Conservation (phyloP, 345 rosid species). For the Alliaria petiolata region DNA sequence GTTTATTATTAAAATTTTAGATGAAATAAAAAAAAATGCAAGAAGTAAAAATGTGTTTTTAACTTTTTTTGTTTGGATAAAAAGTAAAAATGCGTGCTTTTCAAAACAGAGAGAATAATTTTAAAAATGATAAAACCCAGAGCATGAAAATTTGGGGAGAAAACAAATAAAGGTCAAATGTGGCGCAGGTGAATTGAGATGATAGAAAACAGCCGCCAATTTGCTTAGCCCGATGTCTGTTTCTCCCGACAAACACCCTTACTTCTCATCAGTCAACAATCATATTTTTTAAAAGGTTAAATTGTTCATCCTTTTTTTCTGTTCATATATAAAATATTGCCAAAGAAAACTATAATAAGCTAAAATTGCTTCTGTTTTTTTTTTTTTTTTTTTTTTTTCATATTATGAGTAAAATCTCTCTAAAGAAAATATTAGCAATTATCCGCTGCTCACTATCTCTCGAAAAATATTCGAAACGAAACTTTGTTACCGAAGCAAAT, state of each 20-base stretch:
- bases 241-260: too few relatives aligned
- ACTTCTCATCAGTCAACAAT: conserved; percentile 1
- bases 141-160: not conserved
- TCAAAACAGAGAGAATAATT: too few relatives aligned
- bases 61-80: too few relatives aligned
- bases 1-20: too few relatives aligned
- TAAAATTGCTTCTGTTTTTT: not conserved
- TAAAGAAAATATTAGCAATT: not conserved
- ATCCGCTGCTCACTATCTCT: not conserved
- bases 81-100: too few relatives aligned
- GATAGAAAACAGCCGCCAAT: conserved; percentile 12
- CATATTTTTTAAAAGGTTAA: not conserved
- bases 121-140: not conserved
- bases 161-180: not conserved
- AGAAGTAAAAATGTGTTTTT: too few relatives aligned
- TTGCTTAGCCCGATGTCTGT: conserved; percentile 2
- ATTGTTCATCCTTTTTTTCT: too few relatives aligned
- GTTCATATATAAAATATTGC: not conserved
- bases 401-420: not conserved
- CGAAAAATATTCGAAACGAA: not conserved
- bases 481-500: not conserved
- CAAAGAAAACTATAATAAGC: not conserved
- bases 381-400: too few relatives aligned
- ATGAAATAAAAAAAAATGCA: too few relatives aligned
- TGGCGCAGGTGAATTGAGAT: conserved; percentile 1